Conservation (phyloP, 768 basidiomycete genomes). For the Tulasnella sp. region DNA sequence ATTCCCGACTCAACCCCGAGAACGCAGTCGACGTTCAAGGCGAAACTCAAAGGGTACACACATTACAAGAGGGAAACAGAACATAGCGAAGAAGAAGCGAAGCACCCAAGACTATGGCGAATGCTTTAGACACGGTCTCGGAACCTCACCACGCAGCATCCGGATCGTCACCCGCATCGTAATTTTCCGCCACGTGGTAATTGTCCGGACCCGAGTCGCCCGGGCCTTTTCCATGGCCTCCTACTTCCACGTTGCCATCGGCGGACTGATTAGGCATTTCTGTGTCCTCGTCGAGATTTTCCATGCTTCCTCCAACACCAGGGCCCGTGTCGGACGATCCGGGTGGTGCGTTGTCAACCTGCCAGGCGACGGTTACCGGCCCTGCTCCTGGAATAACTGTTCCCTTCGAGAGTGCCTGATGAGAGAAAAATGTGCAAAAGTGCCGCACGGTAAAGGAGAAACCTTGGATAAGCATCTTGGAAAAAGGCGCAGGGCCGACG, state of each 20-base stretch:
- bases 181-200: slow-evolving; percentile 32
- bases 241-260: slow-evolving; percentile 18
- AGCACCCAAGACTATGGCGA: slow-evolving; percentile 21
- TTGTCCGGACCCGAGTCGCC: slow-evolving; percentile 15
- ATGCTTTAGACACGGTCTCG: slow-evolving; percentile 22
- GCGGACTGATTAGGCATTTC: slow-evolving; percentile 7
- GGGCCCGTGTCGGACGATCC: slow-evolving; percentile 21
- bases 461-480: slow-evolving; percentile 29
- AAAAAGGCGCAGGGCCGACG: slow-evolving; percentile 30
- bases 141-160: slow-evolving; percentile 33
- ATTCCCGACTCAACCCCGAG: slow-evolving; percentile 27
- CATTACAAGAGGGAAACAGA: slow-evolving; percentile 20
- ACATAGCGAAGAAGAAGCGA: slow-evolving; percentile 22
- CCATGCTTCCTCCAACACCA: slow-evolving; percentile 28
- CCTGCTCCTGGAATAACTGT: slow-evolving; percentile 67
- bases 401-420: slow-evolving; percentile 74
- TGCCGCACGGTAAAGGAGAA: slow-evolving; percentile 33
- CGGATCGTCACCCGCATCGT: slow-evolving; percentile 27
- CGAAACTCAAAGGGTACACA: slow-evolving; percentile 27
- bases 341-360: slow-evolving; percentile 38
- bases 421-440: slow-evolving; percentile 32
- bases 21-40: slow-evolving; percentile 22
- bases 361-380: slow-evolving; percentile 69
- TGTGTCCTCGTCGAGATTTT: slow-evolving; percentile 15
- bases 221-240: slow-evolving; percentile 7